phyloP scores from a whole-genome alignment of 2,329 filamentous ascomycete species.

The Aspergillus fijiensis region DNA sequence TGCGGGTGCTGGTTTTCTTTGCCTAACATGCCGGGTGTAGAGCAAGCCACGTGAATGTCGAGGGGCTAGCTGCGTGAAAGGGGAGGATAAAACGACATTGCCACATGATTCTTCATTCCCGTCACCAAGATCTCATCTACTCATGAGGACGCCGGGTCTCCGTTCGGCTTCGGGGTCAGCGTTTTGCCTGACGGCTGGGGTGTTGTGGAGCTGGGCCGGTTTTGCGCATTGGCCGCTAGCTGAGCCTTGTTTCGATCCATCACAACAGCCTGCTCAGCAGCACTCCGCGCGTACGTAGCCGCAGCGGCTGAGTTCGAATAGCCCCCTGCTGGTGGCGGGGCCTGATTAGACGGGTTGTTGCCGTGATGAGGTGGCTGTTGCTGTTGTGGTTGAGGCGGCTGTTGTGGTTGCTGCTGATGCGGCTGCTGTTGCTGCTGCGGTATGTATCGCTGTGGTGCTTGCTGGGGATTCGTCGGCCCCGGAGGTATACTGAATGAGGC shows the following conservation, averaged over 20 bases:
- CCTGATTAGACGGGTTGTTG: conserved; percentile 32
- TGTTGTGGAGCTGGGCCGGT: conserved; percentile 29
- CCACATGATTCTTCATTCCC: conserved; percentile 1
- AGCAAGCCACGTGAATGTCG: background rate
- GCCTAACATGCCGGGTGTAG: background rate
- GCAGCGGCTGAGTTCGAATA: conserved; percentile 39
- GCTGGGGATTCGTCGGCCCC: conserved; percentile 28
- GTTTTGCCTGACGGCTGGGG: conserved; percentile 36
- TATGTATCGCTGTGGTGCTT: conserved; percentile 26
- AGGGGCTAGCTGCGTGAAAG: background rate
- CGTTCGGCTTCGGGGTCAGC: conserved; percentile 33
- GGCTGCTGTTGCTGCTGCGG: conserved; percentile 32
- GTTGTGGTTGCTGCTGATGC: conserved; percentile 21
- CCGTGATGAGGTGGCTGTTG: conserved; percentile 30
- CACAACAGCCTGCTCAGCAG: conserved; percentile 41
- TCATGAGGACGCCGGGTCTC: conserved; percentile 30
- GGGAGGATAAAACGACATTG: conserved; percentile 8
- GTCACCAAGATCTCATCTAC: background rate
- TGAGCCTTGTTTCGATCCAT: conserved; percentile 43
- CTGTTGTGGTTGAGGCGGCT: conserved; percentile 23
- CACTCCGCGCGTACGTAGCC: conserved; percentile 39
- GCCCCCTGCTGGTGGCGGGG: conserved; percentile 27
- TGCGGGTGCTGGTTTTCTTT: background rate
- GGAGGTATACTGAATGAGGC: conserved; percentile 36
- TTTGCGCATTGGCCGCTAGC: conserved; percentile 31